Evolutionary conservation across 2,329 filamentous ascomycete species (phyloP).

Genomic region (Neoscytalidium dimidiatum): DNA sequence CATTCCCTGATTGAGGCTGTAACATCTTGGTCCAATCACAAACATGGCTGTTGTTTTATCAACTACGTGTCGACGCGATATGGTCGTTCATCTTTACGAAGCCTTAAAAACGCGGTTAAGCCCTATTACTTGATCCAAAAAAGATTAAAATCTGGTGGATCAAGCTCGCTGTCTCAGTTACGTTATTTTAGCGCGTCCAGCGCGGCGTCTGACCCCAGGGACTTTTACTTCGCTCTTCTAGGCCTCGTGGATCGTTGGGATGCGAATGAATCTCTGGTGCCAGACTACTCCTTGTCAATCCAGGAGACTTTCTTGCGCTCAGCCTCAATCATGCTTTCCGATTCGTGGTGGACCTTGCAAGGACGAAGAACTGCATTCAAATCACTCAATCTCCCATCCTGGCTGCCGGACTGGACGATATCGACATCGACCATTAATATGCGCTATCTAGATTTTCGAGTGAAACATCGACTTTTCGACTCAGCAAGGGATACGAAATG

Average conservation of each 20-base stretch:
- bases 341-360: background rate
- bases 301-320: background rate
- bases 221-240: background rate
- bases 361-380: background rate
- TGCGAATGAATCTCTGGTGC: background rate
- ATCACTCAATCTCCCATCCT: background rate
- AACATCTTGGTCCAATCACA: background rate
- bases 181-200: background rate
- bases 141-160: too few relatives aligned
- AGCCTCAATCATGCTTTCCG: background rate
- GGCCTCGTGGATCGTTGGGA: background rate
- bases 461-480: background rate
- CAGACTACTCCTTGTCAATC: background rate
- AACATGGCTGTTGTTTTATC: background rate
- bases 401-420: background rate
- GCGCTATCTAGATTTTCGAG: background rate
- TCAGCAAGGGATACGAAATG: background rate
- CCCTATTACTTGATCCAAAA: background rate
- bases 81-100: background rate
- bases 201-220: background rate
- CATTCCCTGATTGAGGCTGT: background rate
- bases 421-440: background rate
- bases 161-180: background rate
- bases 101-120: background rate
- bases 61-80: too few relatives aligned